Evolutionary conservation across 2,329 filamentous ascomycete species (phyloP).

Genomic region (Microdochium trichocladiopsis): DNA sequence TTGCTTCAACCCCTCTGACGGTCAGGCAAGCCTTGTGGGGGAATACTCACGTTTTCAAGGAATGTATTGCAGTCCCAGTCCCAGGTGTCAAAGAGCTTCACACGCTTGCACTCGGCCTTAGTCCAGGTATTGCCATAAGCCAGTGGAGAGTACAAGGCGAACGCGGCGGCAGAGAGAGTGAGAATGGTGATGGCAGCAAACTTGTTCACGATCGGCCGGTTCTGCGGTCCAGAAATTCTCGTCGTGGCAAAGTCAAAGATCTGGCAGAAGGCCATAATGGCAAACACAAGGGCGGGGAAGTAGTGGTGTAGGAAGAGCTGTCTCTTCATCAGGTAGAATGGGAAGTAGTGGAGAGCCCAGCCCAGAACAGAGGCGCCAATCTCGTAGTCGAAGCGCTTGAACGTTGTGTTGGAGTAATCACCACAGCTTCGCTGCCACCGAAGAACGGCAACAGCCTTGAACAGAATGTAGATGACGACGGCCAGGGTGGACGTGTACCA

Average conservation of each 20-base stretch:
- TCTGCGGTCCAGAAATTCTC: slow-evolving; percentile 60
- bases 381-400: slow-evolving; percentile 98
- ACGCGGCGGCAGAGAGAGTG: slow-evolving; percentile 65
- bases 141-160: slow-evolving; percentile 79
- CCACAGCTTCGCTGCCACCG: slow-evolving; percentile 91
- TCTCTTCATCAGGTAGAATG: slow-evolving; percentile 96
- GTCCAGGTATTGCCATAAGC: slow-evolving; percentile 95
- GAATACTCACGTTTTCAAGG: slow-evolving; percentile 68
- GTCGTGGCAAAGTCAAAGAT: slow-evolving; percentile 78
- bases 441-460: slow-evolving; percentile 83
- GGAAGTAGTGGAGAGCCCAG: slow-evolving; percentile 98
- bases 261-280: slow-evolving; percentile 82
- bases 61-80: slow-evolving; percentile 99
- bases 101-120: slow-evolving; percentile 72
- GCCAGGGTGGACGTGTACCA: slow-evolving; percentile 87
- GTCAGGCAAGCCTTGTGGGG: slow-evolving; percentile 25
- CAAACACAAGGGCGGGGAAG: slow-evolving; percentile 94
- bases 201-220: slow-evolving; percentile 69
- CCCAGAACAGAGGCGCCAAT: slow-evolving; percentile 83
- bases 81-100: slow-evolving; percentile 86
- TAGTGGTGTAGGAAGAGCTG: slow-evolving; percentile 99
- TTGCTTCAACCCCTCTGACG: slow-evolving; percentile 19
- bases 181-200: slow-evolving; percentile 69
- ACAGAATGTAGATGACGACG: slow-evolving; percentile 67
- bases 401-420: slow-evolving; percentile 74